Conservation (phyloP, 192 early-diverging fungal genomes). For the Entrophospora sp. region DNA sequence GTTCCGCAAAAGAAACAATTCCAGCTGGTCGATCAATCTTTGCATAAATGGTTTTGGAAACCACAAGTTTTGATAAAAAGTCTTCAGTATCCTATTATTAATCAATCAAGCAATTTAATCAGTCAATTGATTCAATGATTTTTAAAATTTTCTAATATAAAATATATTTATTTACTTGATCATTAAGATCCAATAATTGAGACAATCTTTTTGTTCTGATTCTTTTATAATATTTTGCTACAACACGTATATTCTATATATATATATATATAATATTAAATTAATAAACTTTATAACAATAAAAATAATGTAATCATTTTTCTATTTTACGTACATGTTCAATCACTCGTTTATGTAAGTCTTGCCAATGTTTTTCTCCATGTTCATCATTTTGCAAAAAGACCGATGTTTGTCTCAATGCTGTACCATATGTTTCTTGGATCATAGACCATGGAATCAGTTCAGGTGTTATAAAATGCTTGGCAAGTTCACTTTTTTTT, state of each 20-base stretch:
- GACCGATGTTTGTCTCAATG: conserved; percentile 63
- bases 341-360: conserved; percentile 87
- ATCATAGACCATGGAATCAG: conserved; percentile 94
- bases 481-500: conserved; percentile 59
- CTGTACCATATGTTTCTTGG: conserved; percentile 77
- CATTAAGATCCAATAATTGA: conserved; percentile 79
- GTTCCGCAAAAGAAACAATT: conserved; percentile 76
- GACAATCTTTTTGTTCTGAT: conserved; percentile 79
- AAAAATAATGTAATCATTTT: not conserved
- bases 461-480: conserved; percentile 86
- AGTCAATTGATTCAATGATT: not conserved
- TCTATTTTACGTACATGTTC: conserved; percentile 66
- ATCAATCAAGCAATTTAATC: not conserved
- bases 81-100: conserved; percentile 71
- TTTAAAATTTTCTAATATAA: not conserved
- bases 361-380: conserved; percentile 69
- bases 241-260: conserved; percentile 80
- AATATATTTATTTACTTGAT: conserved; percentile 34
- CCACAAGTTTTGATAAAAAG: conserved; percentile 88
- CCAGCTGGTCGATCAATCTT: conserved; percentile 90
- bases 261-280: not conserved
- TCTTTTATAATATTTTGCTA: conserved; percentile 92
- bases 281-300: not conserved
- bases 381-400: conserved; percentile 66
- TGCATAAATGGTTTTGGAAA: conserved; percentile 92